Evolutionary conservation across 2,329 filamentous ascomycete genomes (phyloP), one percentile per base, ranked within the genome.

Genomic region (Claviceps spartinae): DNA sequence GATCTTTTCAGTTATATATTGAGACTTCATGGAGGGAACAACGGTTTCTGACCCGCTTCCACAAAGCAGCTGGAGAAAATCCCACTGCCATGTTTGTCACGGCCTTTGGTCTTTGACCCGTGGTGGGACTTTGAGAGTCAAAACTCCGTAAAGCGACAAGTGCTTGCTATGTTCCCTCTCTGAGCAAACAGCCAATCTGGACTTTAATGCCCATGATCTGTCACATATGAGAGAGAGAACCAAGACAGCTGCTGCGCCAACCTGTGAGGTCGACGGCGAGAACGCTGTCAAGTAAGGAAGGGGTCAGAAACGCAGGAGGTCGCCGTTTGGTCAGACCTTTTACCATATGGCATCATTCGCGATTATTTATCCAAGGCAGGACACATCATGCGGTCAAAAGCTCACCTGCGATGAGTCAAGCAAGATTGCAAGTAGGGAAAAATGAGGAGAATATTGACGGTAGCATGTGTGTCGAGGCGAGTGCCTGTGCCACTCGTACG

Each of bases 1-100:
- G 83, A 77, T 86, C 82, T 86, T 86, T 85, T 85, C 81, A 85
- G 81, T 85, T 78, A 75, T 63, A 66, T 60, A 61, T 61, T 67
- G 52, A 62, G 65, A 71, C 76, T 65, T 78, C 73, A 78, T 65
- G 56, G 71, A 68, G 63, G 65, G 66, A 60, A 22, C 74, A 69
- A 64, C 75, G 76, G 77, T 66, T 78, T 71, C 26, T 65, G 62
- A 66, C 60, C 59, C 49, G 56, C 55, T 53, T 55, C 50, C 37
- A 46, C 8, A 26, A 18, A n/a, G 53, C 6, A 50, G 47, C 56
- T 51, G 47, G 38, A 36, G 24, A 49, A 38, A 48, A 34, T 7
- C n/a, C 22, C 41, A 37, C 48, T 58, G 51, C 51, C 80, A 18
- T 46, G 70, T 82, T 62, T 62, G 71, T 75, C 73, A 70, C 74